Evolutionary conservation across 2,329 filamentous ascomycete genomes (phyloP), one percentile per base, ranked within the genome.

Genomic region (Claviceps citrina): DNA sequence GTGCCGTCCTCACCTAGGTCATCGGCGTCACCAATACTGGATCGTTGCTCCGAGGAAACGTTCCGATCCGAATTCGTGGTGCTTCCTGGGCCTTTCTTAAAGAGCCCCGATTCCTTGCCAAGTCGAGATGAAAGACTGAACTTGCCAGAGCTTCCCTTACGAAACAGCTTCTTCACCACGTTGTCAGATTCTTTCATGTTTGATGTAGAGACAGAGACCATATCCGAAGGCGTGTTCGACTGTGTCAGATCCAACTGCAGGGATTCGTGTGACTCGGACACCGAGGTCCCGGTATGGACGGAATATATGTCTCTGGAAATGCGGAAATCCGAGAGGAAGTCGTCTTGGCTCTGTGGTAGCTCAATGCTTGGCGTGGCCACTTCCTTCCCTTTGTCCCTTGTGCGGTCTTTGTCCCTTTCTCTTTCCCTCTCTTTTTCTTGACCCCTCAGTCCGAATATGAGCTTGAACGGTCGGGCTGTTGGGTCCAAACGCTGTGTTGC

Each of bases 381-480:
- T 22, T 59, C 58, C 46, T 63, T 69, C 13, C 57, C 59, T 43
- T 57, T 59, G 34, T 61, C 60, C 42, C 54, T 62, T 13, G 53
- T 47, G 27, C 51, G 51, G 19, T 54, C 54, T 39, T 36, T 58
- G 43, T 36, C 53, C 25, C 40, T 44, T 18, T 52, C 57, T 31
- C 40, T 57, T 25, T 63, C 59, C 40, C 13, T 28, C 26, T 28
- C 32, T 35, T 60, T 62, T 3, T 62, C 57, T 49, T 61, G 58
- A 56, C 45, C 60, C 45, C 50, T 60, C 8, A 34, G 39, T 13
- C 69, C 66, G 50, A 77, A 73, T 43, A 91, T 74, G 28, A 78
- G 71, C 60, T 81, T 89, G 56, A 96, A 96, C 1, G 81, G 84
- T 7, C 87, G 87, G 0, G 89, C 91, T 6, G 84, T 75, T 7